Base-by-base conservation (phyloP, 192 early-diverging fungal genomes). In the Umbelopsis ramanniana region DNA sequence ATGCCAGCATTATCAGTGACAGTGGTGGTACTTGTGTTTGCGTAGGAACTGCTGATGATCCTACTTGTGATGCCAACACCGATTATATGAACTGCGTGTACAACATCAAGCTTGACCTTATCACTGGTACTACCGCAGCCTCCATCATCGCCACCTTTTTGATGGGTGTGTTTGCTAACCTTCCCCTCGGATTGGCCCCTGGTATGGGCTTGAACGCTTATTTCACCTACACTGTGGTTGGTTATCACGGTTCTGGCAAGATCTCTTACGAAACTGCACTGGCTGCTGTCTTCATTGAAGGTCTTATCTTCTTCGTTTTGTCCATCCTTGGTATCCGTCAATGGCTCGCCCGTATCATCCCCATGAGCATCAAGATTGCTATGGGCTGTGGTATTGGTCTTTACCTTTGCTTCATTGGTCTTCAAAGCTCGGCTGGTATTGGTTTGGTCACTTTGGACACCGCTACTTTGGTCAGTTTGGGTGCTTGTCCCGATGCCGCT, bases 141-240 rank as follows among this genome's bases (percentile, higher is more conserved):
- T 78, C 91, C 17, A 83, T 85, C 71, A 83, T 94, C 68, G 79
- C 91, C 0, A 86, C 85, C 40, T 72, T 87, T n/a, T 76, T 89
- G n/a, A 90, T 92, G 81, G 89, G 90, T 52, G 45, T 85, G 7
- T 77, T 90, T 21, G 90, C 93, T 6, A 94, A 95, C 69, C 78
- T 93, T 73, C 93, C 93, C 2, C 79, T 95, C 71, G 91, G 90
- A 19, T 75, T 95, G 78, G 93, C 93, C 12, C 93, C 93, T 21
- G 92, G 83, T 71, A 89, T 95, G 89, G 93, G 93, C 10, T 79
- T 93, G 22, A 94, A 91, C 66, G 91, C 93, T 26, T 95, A 93
- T 74, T 94, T 94, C 75, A 88, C 92, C 9, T 94, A 92, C 74
- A 93, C 90, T 0, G 93, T 95, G 11, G 93, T 95, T 19, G 92